A percentile compares a stretch with the other conserved stretches of the same genome.
phyloP scores from a whole-genome alignment of 805 yeast genomes.

The Danielia oregonensis region DNA sequence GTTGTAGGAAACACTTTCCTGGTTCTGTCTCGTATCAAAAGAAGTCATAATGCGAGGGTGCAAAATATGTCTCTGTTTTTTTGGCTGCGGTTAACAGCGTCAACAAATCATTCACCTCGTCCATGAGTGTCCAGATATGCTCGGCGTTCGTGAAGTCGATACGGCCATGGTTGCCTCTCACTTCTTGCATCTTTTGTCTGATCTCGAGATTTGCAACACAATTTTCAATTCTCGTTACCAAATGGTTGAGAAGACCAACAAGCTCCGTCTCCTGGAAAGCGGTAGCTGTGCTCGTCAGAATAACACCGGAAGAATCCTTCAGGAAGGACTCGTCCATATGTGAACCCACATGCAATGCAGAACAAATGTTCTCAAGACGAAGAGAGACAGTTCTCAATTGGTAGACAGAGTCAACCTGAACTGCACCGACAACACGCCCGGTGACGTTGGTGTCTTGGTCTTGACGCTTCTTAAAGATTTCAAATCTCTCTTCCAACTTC shows the following conservation, averaged over 20 bases:
- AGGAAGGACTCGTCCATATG: slow-evolving; percentile 25
- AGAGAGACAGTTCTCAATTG: slow-evolving; percentile 53
- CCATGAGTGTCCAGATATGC: slow-evolving; percentile 22
- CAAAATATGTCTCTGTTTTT: too few species aligned
- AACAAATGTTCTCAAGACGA: slow-evolving; percentile 55
- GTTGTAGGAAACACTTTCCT: too few species aligned
- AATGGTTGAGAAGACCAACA: slow-evolving; percentile 55
- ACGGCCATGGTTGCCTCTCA: slow-evolving; percentile 21
- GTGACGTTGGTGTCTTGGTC: slow-evolving; percentile 8
- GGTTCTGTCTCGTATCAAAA: too few species aligned
- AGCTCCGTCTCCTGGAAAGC: slow-evolving; percentile 40
- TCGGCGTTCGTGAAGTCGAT: slow-evolving; percentile 18
- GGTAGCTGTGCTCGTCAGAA: slow-evolving; percentile 16
- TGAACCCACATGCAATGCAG: slow-evolving; percentile 45
- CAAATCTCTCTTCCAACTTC: slow-evolving; percentile 57
- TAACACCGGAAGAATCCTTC: slow-evolving; percentile 22
- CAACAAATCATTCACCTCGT: slow-evolving; percentile 18
- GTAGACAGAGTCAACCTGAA: slow-evolving; percentile 44
- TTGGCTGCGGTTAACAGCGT: too few species aligned
- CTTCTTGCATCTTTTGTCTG: slow-evolving; percentile 22
- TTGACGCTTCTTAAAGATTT: slow-evolving; percentile 31
- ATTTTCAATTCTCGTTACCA: slow-evolving; percentile 67
- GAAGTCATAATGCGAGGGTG: too few species aligned
- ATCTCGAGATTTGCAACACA: slow-evolving; percentile 37
- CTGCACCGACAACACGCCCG: slow-evolving; percentile 33